Evolutionary conservation across 108 stramenopile species (phyloP).

Genomic region (Chaetoceros tenuissimus): DNA sequence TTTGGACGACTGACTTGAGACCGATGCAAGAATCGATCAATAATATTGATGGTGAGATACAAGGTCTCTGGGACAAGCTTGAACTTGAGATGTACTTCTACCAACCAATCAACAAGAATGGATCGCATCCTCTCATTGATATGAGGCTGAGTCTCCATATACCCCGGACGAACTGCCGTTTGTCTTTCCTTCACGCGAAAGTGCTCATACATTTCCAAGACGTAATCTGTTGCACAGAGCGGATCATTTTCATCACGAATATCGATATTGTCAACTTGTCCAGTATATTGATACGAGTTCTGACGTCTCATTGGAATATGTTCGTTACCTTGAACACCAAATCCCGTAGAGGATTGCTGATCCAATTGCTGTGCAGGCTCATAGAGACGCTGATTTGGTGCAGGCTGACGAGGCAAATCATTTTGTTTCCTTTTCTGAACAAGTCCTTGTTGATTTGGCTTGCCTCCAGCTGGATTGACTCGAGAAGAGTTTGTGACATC

Average conservation of each 20-base stretch:
- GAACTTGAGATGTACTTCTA: slow-evolving; percentile 93
- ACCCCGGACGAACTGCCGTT: slow-evolving; percentile 68
- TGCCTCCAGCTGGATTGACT: not conserved
- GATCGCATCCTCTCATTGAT: slow-evolving; percentile 91
- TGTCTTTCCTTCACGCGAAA: slow-evolving; percentile 75
- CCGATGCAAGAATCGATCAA: slow-evolving; percentile 76
- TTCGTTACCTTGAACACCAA: no score
- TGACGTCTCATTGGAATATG: no score
- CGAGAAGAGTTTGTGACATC: slow-evolving; percentile 27
- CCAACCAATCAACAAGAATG: slow-evolving; percentile 93
- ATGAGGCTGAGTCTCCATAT: slow-evolving; percentile 51
- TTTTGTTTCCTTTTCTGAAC: not conserved
- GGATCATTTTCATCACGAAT: slow-evolving; percentile 90
- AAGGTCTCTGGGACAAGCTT: slow-evolving; percentile 84
- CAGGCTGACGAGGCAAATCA: no score
- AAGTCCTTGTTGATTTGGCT: not conserved
- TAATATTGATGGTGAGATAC: slow-evolving; percentile 80
- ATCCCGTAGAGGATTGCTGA: no score
- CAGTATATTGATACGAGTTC: slow-evolving; percentile 78
- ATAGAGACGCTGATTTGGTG: no score
- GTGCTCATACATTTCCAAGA: slow-evolving; percentile 92
- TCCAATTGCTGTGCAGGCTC: no score
- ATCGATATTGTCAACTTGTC: slow-evolving; percentile 89
- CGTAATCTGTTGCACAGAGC: slow-evolving; percentile 89
- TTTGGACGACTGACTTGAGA: slow-evolving; percentile 75